Percentiles rank a stretch among this genome's conserved stretches.
These are phyloP conservation scores for Clonostachys byssicola DNA, from an alignment of 2,329 filamentous ascomycete genomes.

Conservation along the genomic window DNA sequence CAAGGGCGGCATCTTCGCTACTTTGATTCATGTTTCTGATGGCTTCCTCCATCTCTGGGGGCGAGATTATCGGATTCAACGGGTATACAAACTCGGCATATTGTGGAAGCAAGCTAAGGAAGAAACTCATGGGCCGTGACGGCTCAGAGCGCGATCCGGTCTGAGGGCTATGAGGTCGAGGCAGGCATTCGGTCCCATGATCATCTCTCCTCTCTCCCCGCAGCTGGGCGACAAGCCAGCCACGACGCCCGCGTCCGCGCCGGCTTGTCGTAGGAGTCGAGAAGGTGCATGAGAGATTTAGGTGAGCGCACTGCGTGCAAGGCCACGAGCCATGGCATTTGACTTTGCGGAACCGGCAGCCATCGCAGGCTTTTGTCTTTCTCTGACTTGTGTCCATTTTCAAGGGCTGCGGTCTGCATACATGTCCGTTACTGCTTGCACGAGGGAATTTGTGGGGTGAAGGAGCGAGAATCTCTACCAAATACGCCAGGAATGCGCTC, in stretches of 20 bases:
- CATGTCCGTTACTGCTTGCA: too few species aligned
- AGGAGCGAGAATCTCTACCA: too few species aligned
- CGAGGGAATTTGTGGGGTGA: too few species aligned
- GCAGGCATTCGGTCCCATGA: not conserved
- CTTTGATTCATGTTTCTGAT: conserved; percentile 23
- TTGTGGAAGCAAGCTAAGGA: conserved; percentile 21
- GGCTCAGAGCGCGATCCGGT: not conserved
- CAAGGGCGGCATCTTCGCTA: conserved; percentile 25
- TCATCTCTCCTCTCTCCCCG: not conserved
- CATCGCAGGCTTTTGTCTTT: conserved; percentile 26
- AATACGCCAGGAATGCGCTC: too few species aligned
- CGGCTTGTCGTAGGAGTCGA: conserved; percentile 19
- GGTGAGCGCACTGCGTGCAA: conserved; percentile 28
- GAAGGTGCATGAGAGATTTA: conserved; percentile 25
- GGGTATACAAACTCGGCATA: conserved; percentile 29
- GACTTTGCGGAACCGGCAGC: conserved; percentile 30
- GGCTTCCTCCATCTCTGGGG: conserved; percentile 20
- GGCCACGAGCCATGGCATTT: conserved; percentile 25
- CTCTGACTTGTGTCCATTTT: not conserved
- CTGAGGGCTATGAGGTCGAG: not conserved
- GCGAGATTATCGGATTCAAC: conserved; percentile 24
- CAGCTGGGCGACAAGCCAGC: conserved; percentile 6
- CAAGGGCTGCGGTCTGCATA: not conserved
- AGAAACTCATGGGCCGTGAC: conserved; percentile 20
- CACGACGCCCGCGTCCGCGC: conserved; percentile 18